Conservation (phyloP, 2,329 filamentous ascomycete species). For the Phialocephala subalpina region DNA sequence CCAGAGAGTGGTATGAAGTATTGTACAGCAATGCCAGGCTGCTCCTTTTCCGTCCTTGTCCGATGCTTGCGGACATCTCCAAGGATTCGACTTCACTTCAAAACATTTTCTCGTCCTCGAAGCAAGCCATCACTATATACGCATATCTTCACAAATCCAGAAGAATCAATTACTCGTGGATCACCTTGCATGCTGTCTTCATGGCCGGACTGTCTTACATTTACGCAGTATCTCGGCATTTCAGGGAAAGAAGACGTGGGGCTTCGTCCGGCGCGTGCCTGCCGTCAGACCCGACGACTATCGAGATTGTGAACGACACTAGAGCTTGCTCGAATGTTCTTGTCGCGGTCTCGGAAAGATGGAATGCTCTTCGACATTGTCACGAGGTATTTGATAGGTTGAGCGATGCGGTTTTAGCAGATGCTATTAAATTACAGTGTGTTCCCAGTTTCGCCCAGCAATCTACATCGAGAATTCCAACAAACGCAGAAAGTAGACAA, state of each 20-base stretch:
- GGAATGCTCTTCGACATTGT: conserved; percentile 49
- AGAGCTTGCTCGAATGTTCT: conserved; percentile 54
- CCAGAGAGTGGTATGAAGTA: conserved; percentile 52
- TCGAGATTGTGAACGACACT: conserved; percentile 52
- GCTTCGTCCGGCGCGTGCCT: conserved; percentile 35
- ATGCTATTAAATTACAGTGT: conserved; percentile 45
- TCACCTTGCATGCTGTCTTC: conserved; percentile 57
- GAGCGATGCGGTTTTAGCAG: conserved; percentile 51
- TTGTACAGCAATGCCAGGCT: conserved; percentile 53
- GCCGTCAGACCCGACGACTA: conserved; percentile 47
- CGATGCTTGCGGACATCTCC: conserved; percentile 41
- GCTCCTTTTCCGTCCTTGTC: conserved; percentile 52
- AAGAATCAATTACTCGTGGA: conserved; percentile 58
- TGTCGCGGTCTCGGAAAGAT: conserved; percentile 53
- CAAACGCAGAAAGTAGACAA: background rate
- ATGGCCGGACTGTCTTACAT: conserved; percentile 54
- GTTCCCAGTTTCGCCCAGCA: background rate
- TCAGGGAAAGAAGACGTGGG: conserved; percentile 43
- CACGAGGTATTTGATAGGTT: conserved; percentile 53
- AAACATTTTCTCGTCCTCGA: conserved; percentile 49
- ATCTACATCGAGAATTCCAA: conserved; percentile 19
- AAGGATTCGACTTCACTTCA: conserved; percentile 43
- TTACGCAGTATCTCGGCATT: conserved; percentile 51
- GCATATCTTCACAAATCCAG: conserved; percentile 52
- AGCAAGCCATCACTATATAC: conserved; percentile 52